Evolutionary conservation across 441 rosid genomes (phyloP).

Genomic region (Mallotus repandus): DNA sequence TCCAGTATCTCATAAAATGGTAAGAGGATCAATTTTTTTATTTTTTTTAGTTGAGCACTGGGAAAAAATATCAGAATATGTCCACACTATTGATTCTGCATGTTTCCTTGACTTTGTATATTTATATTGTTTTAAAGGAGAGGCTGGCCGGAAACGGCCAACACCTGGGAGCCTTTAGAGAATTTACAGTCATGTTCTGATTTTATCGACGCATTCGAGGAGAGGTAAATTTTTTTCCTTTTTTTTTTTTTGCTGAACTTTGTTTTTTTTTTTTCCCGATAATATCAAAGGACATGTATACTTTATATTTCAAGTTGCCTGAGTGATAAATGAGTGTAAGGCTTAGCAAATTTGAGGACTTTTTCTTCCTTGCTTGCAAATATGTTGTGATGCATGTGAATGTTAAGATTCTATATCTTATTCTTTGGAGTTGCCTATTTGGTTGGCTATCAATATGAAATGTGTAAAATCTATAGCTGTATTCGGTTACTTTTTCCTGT

Average conservation of each 20-base stretch:
- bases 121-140: conserved; percentile 55
- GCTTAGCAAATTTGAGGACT: neutral
- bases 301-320: conserved; percentile 4
- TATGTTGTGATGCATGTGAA: neutral
- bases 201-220: conserved; percentile 91
- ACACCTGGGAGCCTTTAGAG: conserved; percentile 99
- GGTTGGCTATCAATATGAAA: neutral
- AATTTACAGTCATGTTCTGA: conserved; percentile 88
- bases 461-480: too few relatives aligned
- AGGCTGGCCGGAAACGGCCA: conserved; percentile 95
- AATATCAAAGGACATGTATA: neutral
- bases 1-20: conserved; percentile 99
- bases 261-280: conserved; percentile 3
- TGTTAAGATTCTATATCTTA: neutral
- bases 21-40: conserved; percentile 12
- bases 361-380: neutral
- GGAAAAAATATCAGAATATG: neutral
- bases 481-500: neutral
- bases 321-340: neutral
- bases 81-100: conserved; percentile 16
- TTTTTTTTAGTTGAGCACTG: too few relatives aligned
- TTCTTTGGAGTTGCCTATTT: neutral
- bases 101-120: neutral
- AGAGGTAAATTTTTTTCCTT: conserved; percentile 49
- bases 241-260: neutral